Evolutionary conservation across 192 early-diverging fungal genomes (phyloP).

Genomic region (Coemansia sp.): DNA sequence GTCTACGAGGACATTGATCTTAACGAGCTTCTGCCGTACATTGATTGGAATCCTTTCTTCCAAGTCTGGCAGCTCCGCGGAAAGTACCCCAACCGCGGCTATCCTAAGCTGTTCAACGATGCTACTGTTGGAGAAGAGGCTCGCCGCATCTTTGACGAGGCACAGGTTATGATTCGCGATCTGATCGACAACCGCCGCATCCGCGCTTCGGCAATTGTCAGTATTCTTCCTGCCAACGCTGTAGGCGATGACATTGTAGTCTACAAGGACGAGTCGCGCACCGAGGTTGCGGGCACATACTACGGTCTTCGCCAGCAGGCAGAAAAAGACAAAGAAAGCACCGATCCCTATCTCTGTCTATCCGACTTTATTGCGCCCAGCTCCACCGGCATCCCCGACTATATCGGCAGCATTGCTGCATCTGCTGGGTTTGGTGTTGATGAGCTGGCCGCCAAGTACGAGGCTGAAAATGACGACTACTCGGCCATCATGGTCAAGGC

Average conservation of each 20-base stretch:
- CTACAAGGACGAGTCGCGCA: slow-evolving; percentile 74
- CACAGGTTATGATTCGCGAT: slow-evolving; percentile 71
- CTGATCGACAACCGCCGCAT: slow-evolving; percentile 76
- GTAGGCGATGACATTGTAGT: slow-evolving; percentile 88
- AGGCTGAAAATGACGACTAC: slow-evolving; percentile 85
- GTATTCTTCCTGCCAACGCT: slow-evolving; percentile 85
- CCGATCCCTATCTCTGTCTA: slow-evolving; percentile 83
- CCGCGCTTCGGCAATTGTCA: slow-evolving; percentile 73
- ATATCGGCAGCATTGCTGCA: slow-evolving; percentile 89
- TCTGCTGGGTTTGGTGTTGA: slow-evolving; percentile 89
- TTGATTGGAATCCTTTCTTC: slow-evolving; percentile 99
- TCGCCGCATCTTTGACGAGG: slow-evolving; percentile 85
- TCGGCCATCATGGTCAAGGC: slow-evolving; percentile 93
- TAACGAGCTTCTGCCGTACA: slow-evolving; percentile 70
- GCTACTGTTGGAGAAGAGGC: slow-evolving; percentile 90
- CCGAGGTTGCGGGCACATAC: slow-evolving; percentile 68
- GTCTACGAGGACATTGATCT: slow-evolving; percentile 77
- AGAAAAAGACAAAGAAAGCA: slow-evolving; percentile 78
- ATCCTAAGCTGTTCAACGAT: slow-evolving; percentile 96
- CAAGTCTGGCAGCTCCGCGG: slow-evolving; percentile 96
- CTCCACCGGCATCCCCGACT: slow-evolving; percentile 70
- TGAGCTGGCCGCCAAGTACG: slow-evolving; percentile 77
- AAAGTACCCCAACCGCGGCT: slow-evolving; percentile 95
- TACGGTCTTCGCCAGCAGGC: slow-evolving; percentile 87
- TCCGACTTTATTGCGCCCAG: slow-evolving; percentile 92